Conservation (phyloP, 768 basidiomycete species). For the Boletus reticuloceps region DNA sequence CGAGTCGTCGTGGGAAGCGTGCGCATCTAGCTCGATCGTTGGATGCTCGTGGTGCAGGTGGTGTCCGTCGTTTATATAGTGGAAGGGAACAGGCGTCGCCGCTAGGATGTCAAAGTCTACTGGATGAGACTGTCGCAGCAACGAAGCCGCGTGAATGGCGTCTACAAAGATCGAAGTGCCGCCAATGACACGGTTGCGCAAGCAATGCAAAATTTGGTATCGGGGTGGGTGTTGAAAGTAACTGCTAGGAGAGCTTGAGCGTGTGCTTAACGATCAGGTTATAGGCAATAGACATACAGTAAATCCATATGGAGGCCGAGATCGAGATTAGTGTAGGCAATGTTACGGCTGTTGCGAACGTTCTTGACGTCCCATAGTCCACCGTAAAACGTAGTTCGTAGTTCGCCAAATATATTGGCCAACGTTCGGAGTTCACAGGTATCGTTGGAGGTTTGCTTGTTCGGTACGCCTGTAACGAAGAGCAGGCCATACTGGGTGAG, state of each 20-base stretch:
- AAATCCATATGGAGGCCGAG: constrained; percentile 93
- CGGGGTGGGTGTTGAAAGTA: constrained; percentile 91
- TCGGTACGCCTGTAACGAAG: constrained; percentile 71
- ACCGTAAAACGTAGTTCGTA: constrained; percentile 90
- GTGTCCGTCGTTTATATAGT: constrained; percentile 89
- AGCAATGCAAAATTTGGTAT: constrained; percentile 89
- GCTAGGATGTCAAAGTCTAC: constrained; percentile 58
- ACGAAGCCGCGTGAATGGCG: constrained; percentile 59
- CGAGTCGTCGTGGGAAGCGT: constrained; percentile 7
- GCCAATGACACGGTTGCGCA: constrained; percentile 80
- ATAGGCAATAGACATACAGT: constrained; percentile 52
- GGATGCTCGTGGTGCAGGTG: constrained; percentile 72
- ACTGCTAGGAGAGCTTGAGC: constrained; percentile 39
- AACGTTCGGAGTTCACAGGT: constrained; percentile 67
- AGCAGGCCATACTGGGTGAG: constrained; percentile 71
- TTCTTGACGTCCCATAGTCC: constrained; percentile 85
- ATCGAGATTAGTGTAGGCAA: constrained; percentile 91
- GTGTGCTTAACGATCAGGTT: background rate
- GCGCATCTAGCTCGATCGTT: constrained; percentile 62
- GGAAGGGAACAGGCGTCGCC: constrained; percentile 71
- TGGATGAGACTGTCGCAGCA: constrained; percentile 46
- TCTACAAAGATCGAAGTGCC: constrained; percentile 90
- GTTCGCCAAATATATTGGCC: constrained; percentile 66
- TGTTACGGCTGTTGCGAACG: constrained; percentile 71
- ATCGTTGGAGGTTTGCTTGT: constrained; percentile 52